These are phyloP conservation scores for Pseudocercospora vitis DNA, from an alignment of 2,329 filamentous ascomycete species.

Conservation along the genomic window DNA sequence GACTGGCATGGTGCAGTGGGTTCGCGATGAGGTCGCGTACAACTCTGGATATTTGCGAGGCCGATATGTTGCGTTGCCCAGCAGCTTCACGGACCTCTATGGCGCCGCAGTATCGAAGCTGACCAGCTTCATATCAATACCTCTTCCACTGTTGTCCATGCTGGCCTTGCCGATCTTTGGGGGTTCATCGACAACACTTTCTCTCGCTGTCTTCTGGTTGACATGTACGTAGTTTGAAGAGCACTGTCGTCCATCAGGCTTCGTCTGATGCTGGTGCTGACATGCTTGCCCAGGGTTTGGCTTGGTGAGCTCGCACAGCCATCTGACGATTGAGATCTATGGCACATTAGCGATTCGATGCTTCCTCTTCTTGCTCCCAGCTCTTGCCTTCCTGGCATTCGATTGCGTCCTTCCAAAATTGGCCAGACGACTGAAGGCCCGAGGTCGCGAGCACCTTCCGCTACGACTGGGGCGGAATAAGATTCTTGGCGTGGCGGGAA, in stretches of 20 bases:
- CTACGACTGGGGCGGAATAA: conserved; percentile 42
- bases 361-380: conserved; percentile 71
- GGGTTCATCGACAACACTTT: conserved; percentile 76
- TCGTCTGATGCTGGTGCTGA: conserved; percentile 9
- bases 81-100: conserved; percentile 27
- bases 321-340: conserved; percentile 71
- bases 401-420: conserved; percentile 70
- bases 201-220: conserved; percentile 85
- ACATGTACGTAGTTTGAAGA: conserved; percentile 71
- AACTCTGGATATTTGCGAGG: conserved; percentile 37
- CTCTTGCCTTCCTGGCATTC: conserved; percentile 69
- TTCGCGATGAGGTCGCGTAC: conserved; percentile 33
- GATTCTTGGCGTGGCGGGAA: conserved; percentile 53
- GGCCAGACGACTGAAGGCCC: conserved; percentile 67
- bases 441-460: conserved; percentile 56
- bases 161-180: conserved; percentile 72
- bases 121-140: conserved; percentile 34
- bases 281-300: too few species aligned
- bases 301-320: conserved; percentile 63
- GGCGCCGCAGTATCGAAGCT: conserved; percentile 30
- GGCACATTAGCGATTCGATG: conserved; percentile 67
- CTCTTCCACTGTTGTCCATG: conserved; percentile 55
- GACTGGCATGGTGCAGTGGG: conserved; percentile 20
- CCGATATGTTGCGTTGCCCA: conserved; percentile 29
- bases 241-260: too few species aligned